Evolutionary conservation across 176 grass and related monocot species (phyloP), one percentile per base, ranked within the genome.

Genomic region (Aechmea fasciata): DNA sequence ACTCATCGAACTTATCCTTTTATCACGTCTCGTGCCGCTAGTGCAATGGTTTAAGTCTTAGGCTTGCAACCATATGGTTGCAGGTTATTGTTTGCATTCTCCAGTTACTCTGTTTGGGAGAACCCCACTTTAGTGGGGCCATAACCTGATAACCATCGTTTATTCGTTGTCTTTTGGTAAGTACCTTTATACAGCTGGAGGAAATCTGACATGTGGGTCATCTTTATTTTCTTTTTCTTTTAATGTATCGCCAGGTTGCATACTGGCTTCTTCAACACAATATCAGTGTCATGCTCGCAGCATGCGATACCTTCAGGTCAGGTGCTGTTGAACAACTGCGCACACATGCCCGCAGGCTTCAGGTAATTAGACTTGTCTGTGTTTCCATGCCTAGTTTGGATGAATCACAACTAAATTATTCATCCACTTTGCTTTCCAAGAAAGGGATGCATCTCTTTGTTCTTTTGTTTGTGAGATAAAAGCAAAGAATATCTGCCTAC

Each of bases 241-340:
- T 14, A 29, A 47, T 66, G 15, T 22, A 25, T 67, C 2, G 62
- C 23, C 81, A 96, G 89, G 89, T 97, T 67, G 89, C 93, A 23
- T 97, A 97, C 74, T 97, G 93, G 93, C 86, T 92, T 77, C 72
- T 83, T 66, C 93, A 97, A 80, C 93, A 97, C 82, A 75, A 97
- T 74, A 73, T 92, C 52, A 92, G 82, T 83, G 93, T 90, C 64
- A 97, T 83, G 66, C 73, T 97, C 50, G 93, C 89, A 75, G 86
- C 93, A 33, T 97, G 93, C 62, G 89, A 92, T 78, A 92, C 93
- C 57, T 97, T 97, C 17, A 87, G 86, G 63, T 97, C 74, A 85
- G 93, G 86, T 83, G 91, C 83, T 65, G 88, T 88, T 79, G 91
- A 90, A 28, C 47, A 72, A 52, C 64, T 71, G 50, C 75, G 73